Evolutionary conservation across 352 stramenopile species (phyloP).

Genomic region (Hyaloperonospora brassicae): DNA sequence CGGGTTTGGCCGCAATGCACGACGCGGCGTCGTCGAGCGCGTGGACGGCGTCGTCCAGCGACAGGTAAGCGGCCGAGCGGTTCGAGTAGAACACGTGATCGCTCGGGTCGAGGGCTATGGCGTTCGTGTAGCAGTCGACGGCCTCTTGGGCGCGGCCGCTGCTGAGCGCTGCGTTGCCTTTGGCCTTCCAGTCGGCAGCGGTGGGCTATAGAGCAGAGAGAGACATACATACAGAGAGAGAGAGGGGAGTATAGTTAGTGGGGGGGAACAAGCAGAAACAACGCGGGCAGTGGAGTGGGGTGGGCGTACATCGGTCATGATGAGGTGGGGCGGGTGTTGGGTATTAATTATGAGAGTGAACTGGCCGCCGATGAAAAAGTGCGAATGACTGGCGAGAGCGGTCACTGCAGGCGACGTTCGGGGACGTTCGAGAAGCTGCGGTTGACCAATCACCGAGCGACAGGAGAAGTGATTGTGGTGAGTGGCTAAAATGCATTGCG

Average conservation of each 20-base stretch:
- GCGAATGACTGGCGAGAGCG: not conserved
- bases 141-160: conserved; percentile 90
- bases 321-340: not conserved
- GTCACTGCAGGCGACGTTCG: not conserved
- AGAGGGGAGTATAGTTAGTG: not conserved
- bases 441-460: not conserved
- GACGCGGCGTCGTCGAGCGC: conserved; percentile 94
- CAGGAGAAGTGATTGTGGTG: too few relatives aligned
- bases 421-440: conserved; percentile 7
- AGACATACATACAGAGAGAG: not conserved
- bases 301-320: conserved; percentile 22
- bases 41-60: conserved; percentile 84
- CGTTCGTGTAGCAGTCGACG: conserved; percentile 94
- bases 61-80: conserved; percentile 97
- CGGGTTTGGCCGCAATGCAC: conserved; percentile 91
- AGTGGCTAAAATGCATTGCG: too few relatives aligned
- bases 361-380: not conserved
- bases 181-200: conserved; percentile 85
- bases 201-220: conserved; percentile 9
- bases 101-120: conserved; percentile 90
- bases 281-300: not conserved
- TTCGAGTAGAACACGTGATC: conserved; percentile 99
- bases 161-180: conserved; percentile 94
- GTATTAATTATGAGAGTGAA: not conserved
- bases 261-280: not conserved